A percentile compares a stretch with the other conserved stretches of the same genome.
Evolutionary conservation across 2,329 filamentous ascomycete species (phyloP).

Genomic region (Domatiomyces globalis): DNA sequence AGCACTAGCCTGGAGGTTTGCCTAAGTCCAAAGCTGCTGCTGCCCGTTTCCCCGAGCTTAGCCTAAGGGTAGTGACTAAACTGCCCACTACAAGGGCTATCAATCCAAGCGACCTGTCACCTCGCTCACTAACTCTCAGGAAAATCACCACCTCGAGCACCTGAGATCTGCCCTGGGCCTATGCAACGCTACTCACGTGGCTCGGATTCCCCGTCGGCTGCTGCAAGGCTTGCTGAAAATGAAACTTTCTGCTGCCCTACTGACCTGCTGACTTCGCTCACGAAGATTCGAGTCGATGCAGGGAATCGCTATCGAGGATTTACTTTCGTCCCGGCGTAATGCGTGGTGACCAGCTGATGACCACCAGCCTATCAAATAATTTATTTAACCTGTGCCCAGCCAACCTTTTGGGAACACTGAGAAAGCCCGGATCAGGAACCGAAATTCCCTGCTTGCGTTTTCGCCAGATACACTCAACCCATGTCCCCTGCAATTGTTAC

Average conservation of each 20-base stretch:
- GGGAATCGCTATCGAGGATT: not conserved
- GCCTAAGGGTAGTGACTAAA: not conserved
- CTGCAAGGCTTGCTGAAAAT: not conserved
- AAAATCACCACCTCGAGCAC: not conserved
- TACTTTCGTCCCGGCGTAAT: not conserved
- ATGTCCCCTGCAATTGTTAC: not conserved
- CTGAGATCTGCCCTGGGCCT: not conserved
- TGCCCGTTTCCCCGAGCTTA: not conserved
- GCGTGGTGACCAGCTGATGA: not conserved
- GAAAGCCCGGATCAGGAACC: not conserved
- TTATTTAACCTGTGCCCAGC: not conserved
- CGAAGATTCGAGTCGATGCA: not conserved
- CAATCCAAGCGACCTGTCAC: not conserved
- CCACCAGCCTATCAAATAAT: not conserved
- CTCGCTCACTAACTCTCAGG: not conserved
- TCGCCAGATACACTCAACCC: not conserved
- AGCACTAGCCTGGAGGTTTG: not conserved
- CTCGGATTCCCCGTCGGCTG: not conserved
- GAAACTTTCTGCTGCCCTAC: not conserved
- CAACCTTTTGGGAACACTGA: not conserved
- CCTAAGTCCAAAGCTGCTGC: not conserved
- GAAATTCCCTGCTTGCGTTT: not conserved
- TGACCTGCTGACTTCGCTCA: not conserved
- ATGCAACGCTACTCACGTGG: not conserved
- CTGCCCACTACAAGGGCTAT: not conserved